A percentile compares a stretch with the other conserved stretches of the same genome.
Evolutionary conservation across 1,284 basidiomycete species (phyloP).

Genomic region (Cryptococcus wingfieldii): DNA sequence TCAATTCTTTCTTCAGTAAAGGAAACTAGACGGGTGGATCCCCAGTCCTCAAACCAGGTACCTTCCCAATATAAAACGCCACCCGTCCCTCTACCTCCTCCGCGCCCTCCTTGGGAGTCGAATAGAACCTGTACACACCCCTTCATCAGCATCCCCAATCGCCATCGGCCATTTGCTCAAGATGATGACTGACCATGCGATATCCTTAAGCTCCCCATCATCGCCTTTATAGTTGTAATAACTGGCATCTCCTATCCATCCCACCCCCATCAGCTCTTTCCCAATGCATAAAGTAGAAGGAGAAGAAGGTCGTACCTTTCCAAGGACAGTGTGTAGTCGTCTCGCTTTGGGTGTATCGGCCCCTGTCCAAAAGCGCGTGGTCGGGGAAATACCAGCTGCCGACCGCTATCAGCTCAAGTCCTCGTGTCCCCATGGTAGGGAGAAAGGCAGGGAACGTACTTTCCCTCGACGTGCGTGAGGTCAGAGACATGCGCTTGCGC

Average conservation of each 20-base stretch:
- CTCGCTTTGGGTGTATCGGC: slow-evolving; percentile 25
- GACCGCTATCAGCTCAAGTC: not conserved
- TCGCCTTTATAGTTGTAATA: slow-evolving; percentile 40
- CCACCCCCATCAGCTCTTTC: not conserved
- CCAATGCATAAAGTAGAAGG: too few relatives aligned
- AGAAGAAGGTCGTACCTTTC: slow-evolving; percentile 32
- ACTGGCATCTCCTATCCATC: slow-evolving; percentile 26
- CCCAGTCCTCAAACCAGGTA: slow-evolving; percentile 31
- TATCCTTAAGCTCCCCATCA: slow-evolving; percentile 41
- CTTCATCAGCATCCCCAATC: not conserved
- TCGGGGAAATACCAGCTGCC: slow-evolving; percentile 42
- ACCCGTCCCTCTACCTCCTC: slow-evolving; percentile 37
- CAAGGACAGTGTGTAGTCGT: slow-evolving; percentile 38
- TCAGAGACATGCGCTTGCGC: slow-evolving; percentile 33
- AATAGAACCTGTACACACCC: slow-evolving; percentile 36
- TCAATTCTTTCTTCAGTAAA: too few relatives aligned
- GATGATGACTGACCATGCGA: slow-evolving; percentile 32
- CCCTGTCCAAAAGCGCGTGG: slow-evolving; percentile 31
- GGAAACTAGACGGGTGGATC: slow-evolving; percentile 21
- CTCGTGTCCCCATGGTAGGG: not conserved
- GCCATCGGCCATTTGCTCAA: not conserved
- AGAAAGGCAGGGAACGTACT: slow-evolving; percentile 25
- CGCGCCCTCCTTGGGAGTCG: slow-evolving; percentile 33
- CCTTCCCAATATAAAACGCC: slow-evolving; percentile 41
- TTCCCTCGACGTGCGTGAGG: slow-evolving; percentile 35